Evolutionary conservation across 1,139 yeast genomes (phyloP), one percentile per base, ranked within the genome.

Genomic region (Magnusiomyces paraingens): DNA sequence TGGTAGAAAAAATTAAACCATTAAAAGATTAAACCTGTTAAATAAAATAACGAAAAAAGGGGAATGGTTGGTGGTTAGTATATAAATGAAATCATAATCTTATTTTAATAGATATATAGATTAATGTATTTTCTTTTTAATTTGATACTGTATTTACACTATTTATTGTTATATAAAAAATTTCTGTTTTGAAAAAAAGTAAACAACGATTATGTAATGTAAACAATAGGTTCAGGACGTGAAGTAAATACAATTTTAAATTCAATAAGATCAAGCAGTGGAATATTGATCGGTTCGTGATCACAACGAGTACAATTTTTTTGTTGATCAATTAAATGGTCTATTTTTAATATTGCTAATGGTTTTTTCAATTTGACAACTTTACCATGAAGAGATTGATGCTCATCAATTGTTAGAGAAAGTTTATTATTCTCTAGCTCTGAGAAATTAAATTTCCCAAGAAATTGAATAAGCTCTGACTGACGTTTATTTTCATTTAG

Each of bases 351-450:
- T 2, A 69, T 56, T 1, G 75, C 75, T 45, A 72, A 49, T 21
- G 75, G 75, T 21, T 60, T 60, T 32, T 61, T 59, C 47, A 72
- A 61, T 45, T 68, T 64, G 47, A 61, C 64, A 10, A 72, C 53
- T 44, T 62, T 64, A 32, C 75, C 75, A 17, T 67, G 60, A 32
- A 71, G 56, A 17, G 67, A 57, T 60, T 71, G 74, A 43, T 67
- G 66, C 17, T 57, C 58, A 5, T 73, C 75, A 2, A 71, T 61
- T 12, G 62, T 61, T 50, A 71, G 55, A 14, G 53, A 52, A 21
- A 68, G 68, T 17, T 62, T 62, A 3, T 49, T 46, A 6, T 64
- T 66, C 29, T 58, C 59, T 20, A 58, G 29, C 2, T 57, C 56
- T n/a, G 61, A 40, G 43, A 67, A 61, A 22, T 64, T 67, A 45